These are phyloP conservation scores for Plasmodium sp. DNA, from an alignment of 169 alveolate genomes.

Conservation along the genomic window DNA sequence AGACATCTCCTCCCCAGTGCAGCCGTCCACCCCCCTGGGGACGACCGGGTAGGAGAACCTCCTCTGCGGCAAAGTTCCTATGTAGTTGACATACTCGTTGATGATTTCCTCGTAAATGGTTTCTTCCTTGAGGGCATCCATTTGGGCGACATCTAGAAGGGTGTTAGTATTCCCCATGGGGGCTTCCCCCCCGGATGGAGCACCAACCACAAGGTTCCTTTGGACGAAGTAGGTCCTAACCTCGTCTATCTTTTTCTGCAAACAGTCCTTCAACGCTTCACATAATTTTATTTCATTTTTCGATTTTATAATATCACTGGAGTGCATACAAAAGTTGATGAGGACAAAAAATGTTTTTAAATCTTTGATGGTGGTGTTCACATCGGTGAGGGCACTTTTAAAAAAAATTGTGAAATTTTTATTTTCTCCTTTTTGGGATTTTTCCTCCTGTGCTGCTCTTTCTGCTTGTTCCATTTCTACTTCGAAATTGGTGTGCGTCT, in stretches of 20 bases:
- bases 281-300: constrained; percentile 35
- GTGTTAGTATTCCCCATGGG: not conserved
- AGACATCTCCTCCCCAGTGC: constrained; percentile 19
- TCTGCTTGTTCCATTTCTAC: not conserved
- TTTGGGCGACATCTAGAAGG: constrained; percentile 3
- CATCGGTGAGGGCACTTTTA: constrained; percentile 24
- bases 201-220: constrained; percentile 7
- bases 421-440: not conserved
- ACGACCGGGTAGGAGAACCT: constrained; percentile 25
- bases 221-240: constrained; percentile 16
- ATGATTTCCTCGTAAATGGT: constrained; percentile 48
- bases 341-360: constrained; percentile 27
- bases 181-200: not conserved
- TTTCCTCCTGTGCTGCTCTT: not conserved
- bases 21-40: not conserved
- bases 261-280: constrained; percentile 30
- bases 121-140: constrained; percentile 38
- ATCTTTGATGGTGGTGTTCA: constrained; percentile 36
- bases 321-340: constrained; percentile 66
- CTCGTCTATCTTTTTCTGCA: constrained; percentile 50
- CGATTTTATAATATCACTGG: constrained; percentile 41
- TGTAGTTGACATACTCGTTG: constrained; percentile 37
- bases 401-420: constrained; percentile 19
- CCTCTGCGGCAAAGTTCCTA: not conserved
- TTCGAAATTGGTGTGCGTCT: not conserved